These are phyloP conservation scores for Panaeolus papilionaceus DNA, from an alignment of 768 basidiomycete species.

Conservation along the genomic window DNA sequence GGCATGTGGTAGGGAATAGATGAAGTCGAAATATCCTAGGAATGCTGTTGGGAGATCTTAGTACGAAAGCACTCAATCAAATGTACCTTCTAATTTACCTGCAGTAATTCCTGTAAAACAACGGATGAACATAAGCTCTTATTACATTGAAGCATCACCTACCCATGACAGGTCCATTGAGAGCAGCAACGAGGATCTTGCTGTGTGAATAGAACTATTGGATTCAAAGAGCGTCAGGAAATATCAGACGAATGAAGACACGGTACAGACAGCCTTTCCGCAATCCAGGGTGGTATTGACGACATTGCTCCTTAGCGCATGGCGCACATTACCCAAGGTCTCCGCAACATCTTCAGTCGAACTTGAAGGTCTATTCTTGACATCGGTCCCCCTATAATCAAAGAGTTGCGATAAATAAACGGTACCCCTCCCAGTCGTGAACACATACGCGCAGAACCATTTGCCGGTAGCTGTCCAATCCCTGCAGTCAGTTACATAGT, in stretches of 20 bases:
- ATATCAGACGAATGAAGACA: not conserved
- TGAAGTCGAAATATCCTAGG: constrained; percentile 78
- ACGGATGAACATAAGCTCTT: not conserved
- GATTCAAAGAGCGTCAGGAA: not conserved
- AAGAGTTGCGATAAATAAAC: not conserved
- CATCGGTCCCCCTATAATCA: constrained; percentile 60
- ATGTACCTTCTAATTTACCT: constrained; percentile 40
- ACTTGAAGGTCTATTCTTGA: constrained; percentile 38
- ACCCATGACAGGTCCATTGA: constrained; percentile 84
- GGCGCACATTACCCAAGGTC: constrained; percentile 44
- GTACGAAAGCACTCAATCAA: not conserved
- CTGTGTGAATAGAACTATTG: constrained; percentile 68
- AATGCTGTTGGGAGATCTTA: constrained; percentile 46
- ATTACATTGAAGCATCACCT: constrained; percentile 22
- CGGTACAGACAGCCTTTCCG: constrained; percentile 60
- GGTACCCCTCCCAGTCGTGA: not conserved
- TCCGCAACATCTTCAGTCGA: constrained; percentile 12
- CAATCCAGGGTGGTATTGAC: constrained; percentile 62
- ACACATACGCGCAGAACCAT: constrained; percentile 76
- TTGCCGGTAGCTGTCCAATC: constrained; percentile 57
- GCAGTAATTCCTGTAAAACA: constrained; percentile 64
- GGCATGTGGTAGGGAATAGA: constrained; percentile 64
- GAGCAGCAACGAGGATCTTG: constrained; percentile 72
- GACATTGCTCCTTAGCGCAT: constrained; percentile 52
- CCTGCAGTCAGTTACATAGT: not conserved